Evolutionary conservation across 495 filamentous ascomycete species (phyloP), one percentile per base, ranked within the genome.

Genomic region (Emericellopsis terricola): DNA sequence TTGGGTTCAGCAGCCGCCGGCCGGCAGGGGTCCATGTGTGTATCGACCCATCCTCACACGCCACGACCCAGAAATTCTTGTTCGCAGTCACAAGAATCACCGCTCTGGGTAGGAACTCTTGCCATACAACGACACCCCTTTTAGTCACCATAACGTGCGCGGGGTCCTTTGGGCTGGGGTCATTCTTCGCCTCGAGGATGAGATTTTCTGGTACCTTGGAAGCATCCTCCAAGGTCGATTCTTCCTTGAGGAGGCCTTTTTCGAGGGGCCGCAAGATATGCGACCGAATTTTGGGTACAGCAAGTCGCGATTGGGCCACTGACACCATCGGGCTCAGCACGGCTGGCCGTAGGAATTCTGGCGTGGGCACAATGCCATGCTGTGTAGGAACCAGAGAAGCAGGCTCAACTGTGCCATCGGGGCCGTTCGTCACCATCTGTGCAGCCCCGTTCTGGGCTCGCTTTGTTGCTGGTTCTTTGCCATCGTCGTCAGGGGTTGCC

Each of bases 11-110:
- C 6, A 92, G 59, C 24, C 89, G 68, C 36, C 91, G 71, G 3
- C 89, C 89, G n/a, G 85, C 85, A 2, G 89, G 87, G 1, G 85
- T 87, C 85, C 87, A 99, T 19, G 81, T 69, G 49, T 94, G 81
- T 9, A 99, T 42, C n/a, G 75, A 81, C 11, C 83, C 91, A 48
- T 96, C 89, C 52, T 99, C 89, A 40, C 83, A 93, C 11, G 78
- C 84, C 8, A 76, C 86, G 8, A 79, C 76, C 84, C 89, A 96
- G 55, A 94, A 85, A 39, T 73, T 70, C 38, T 76, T 71, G 48
- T 86, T 94, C 0, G 89, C 89, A 0, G 89, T 89, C 5, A 84
- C 73, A 3, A 94, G 70, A 8, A 96, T 65, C 9, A 87, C 79
- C 19, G 76, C 71, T 26, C 73, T 69, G 0, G 86, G 86, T 13